These are phyloP conservation scores for Calocybe indica DNA, from an alignment of 768 basidiomycete genomes.

Conservation along the genomic window DNA sequence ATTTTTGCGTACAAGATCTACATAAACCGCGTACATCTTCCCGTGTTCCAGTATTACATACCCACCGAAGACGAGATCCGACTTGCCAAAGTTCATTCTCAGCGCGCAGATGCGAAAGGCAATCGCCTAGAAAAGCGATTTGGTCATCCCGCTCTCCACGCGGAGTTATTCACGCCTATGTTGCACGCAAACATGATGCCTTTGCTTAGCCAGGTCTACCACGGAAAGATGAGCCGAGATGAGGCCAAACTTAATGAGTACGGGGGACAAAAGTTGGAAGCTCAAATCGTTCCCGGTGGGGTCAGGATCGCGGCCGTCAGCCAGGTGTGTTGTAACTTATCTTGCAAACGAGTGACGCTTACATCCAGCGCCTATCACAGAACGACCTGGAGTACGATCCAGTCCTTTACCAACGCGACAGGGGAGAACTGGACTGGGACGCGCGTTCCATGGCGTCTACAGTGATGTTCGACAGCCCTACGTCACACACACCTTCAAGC, in stretches of 20 bases:
- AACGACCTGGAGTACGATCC: conserved; percentile 80
- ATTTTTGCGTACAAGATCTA: conserved; percentile 82
- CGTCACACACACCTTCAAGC: conserved; percentile 35
- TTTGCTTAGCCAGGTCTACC: conserved; percentile 68
- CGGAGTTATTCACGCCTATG: conserved; percentile 86
- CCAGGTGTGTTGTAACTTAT: conserved; percentile 38
- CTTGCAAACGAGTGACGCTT: background rate
- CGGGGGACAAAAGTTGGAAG: conserved; percentile 71
- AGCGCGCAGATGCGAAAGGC: conserved; percentile 64
- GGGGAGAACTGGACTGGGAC: conserved; percentile 89
- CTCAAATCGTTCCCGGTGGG: conserved; percentile 70
- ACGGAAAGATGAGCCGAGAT: conserved; percentile 60
- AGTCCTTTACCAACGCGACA: conserved; percentile 68
- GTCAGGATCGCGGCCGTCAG: conserved; percentile 80
- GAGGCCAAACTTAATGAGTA: conserved; percentile 70
- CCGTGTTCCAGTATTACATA: conserved; percentile 75
- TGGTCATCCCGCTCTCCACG: conserved; percentile 87
- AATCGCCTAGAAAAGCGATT: conserved; percentile 86
- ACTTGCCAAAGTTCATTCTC: conserved; percentile 69
- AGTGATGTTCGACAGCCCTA: conserved; percentile 42
- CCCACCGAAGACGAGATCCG: conserved; percentile 77
- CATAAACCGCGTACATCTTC: conserved; percentile 61
- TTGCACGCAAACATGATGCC: conserved; percentile 83
- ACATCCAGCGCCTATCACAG: conserved; percentile 18
- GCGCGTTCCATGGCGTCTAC: conserved; percentile 65